Percentiles rank a stretch among this genome's conserved stretches.
phyloP scores from a whole-genome alignment of 768 basidiomycete genomes.

The Nevesoporus exiguus region DNA sequence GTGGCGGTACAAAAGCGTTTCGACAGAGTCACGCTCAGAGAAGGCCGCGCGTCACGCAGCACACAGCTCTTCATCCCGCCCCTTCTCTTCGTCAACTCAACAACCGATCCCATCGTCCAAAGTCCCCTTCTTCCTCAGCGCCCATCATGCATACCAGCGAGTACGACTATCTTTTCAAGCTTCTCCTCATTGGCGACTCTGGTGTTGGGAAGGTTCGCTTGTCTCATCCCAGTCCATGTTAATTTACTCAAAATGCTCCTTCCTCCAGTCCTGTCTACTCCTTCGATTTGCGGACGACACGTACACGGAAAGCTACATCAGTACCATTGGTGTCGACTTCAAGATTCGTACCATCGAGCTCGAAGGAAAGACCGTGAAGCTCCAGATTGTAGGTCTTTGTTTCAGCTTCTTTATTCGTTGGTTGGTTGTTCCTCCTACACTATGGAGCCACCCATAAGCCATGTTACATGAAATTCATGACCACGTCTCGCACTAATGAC shows the following conservation, averaged over 20 bases:
- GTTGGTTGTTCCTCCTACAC: not conserved
- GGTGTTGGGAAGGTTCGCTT: constrained; percentile 84
- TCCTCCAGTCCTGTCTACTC: constrained; percentile 79
- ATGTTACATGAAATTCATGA: not conserved
- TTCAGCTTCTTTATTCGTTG: constrained; percentile 3
- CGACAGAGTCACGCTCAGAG: constrained; percentile 27
- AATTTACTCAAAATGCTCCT: constrained; percentile 24
- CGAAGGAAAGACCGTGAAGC: constrained; percentile 96
- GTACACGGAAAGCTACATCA: constrained; percentile 96
- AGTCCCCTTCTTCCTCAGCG: constrained; percentile 19
- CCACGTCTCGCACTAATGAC: not conserved
- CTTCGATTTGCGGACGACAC: constrained; percentile 95
- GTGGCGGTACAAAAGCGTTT: constrained; percentile 26
- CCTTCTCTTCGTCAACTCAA: constrained; percentile 31
- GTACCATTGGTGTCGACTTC: constrained; percentile 97
- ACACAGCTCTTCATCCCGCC: constrained; percentile 33
- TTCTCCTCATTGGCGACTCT: constrained; percentile 91
- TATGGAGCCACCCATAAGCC: not conserved
- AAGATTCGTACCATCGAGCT: constrained; percentile 99
- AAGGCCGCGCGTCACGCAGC: constrained; percentile 34
- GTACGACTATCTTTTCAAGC: constrained; percentile 96
- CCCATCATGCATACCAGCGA: constrained; percentile 82
- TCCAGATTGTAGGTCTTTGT: constrained; percentile 82
- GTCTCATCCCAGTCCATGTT: constrained; percentile 13
- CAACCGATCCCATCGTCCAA: constrained; percentile 32